phyloP scores from a whole-genome alignment of 768 basidiomycete species.

The Zangia roseola region DNA sequence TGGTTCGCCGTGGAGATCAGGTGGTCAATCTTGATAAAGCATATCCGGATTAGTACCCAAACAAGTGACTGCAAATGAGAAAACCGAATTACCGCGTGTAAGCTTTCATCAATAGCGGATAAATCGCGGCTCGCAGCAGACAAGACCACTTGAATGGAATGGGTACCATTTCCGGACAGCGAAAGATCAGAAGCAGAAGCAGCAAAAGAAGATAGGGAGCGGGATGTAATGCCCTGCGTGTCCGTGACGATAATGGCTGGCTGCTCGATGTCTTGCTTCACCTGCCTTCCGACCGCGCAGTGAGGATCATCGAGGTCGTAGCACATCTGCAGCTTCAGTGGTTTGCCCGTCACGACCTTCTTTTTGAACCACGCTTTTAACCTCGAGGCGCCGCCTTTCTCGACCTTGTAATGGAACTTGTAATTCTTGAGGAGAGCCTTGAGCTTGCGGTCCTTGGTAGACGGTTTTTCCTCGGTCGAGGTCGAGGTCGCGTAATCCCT shows the following conservation, averaged over 20 bases:
- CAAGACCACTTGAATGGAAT: slow-evolving; percentile 48
- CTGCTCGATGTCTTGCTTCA: slow-evolving; percentile 26
- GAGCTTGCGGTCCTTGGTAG: slow-evolving; percentile 36
- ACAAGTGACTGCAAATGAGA: slow-evolving; percentile 7
- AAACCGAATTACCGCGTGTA: slow-evolving; percentile 50
- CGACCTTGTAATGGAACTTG: slow-evolving; percentile 34
- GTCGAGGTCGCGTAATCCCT: slow-evolving; percentile 16
- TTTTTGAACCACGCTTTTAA: slow-evolving; percentile 66
- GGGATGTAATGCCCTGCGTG: slow-evolving; percentile 20
- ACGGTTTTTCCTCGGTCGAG: slow-evolving; percentile 24
- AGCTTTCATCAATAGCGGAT: slow-evolving; percentile 49
- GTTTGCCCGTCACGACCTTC: slow-evolving; percentile 46
- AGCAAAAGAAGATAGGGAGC: slow-evolving; percentile 7
- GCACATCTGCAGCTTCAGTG: slow-evolving; percentile 37
- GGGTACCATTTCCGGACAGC: slow-evolving; percentile 38
- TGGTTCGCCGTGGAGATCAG: slow-evolving; percentile 53
- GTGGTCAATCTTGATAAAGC: slow-evolving; percentile 47
- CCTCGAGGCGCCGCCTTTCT: slow-evolving; percentile 43
- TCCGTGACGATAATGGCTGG: slow-evolving; percentile 24
- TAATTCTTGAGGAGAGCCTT: slow-evolving; percentile 44
- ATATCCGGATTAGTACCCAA: slow-evolving; percentile 6
- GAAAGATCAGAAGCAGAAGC: slow-evolving; percentile 7
- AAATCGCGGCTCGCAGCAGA: slow-evolving; percentile 57
- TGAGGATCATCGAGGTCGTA: slow-evolving; percentile 40
- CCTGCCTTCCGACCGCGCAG: slow-evolving; percentile 40